A percentile compares a stretch with the other conserved stretches of the same genome.
Conservation (phyloP, 2,329 filamentous ascomycete species). For the Gliomastix tumulicola region DNA sequence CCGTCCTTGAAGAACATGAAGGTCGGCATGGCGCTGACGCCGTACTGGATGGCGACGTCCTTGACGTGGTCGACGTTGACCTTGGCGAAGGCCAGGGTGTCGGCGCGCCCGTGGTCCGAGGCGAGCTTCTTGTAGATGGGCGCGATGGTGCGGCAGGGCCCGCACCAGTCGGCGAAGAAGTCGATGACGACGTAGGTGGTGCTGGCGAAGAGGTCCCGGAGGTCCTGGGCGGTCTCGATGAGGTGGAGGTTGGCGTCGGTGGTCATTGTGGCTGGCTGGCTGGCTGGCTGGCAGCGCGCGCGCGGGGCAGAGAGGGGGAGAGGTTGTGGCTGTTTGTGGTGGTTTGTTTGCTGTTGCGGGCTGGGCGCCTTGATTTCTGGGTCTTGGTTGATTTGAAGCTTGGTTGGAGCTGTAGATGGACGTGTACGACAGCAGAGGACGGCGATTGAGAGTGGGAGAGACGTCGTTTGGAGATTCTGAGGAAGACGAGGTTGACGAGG, state of each 20-base stretch:
- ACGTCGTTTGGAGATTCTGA: too few species aligned
- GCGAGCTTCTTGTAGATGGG: slow-evolving; percentile 30
- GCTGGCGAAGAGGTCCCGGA: slow-evolving; percentile 26
- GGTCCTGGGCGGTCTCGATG: slow-evolving; percentile 19
- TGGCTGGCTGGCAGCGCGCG: too few species aligned
- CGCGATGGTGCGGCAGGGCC: slow-evolving; percentile 39
- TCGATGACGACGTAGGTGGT: slow-evolving; percentile 36
- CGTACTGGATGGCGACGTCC: slow-evolving; percentile 67
- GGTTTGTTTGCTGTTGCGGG: not conserved
- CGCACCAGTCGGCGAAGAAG: slow-evolving; percentile 45
- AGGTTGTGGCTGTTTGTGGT: too few species aligned
- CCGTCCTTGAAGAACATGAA: slow-evolving; percentile 84
- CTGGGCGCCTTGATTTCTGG: too few species aligned
- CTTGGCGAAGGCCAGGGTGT: slow-evolving; percentile 71
- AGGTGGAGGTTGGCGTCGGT: slow-evolving; percentile 16
- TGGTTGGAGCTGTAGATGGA: too few species aligned
- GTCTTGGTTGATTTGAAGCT: too few species aligned
- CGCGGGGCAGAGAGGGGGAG: too few species aligned
- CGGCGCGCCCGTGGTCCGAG: slow-evolving; percentile 21
- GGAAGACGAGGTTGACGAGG: too few species aligned
- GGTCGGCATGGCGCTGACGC: slow-evolving; percentile 87
- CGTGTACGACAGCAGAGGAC: too few species aligned
- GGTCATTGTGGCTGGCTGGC: slow-evolving; percentile 7
- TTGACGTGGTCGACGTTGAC: slow-evolving; percentile 81
- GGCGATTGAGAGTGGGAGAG: too few species aligned